Base-by-base conservation (phyloP, 2,329 filamentous ascomycete genomes). In the Zasmidium angulare region DNA sequence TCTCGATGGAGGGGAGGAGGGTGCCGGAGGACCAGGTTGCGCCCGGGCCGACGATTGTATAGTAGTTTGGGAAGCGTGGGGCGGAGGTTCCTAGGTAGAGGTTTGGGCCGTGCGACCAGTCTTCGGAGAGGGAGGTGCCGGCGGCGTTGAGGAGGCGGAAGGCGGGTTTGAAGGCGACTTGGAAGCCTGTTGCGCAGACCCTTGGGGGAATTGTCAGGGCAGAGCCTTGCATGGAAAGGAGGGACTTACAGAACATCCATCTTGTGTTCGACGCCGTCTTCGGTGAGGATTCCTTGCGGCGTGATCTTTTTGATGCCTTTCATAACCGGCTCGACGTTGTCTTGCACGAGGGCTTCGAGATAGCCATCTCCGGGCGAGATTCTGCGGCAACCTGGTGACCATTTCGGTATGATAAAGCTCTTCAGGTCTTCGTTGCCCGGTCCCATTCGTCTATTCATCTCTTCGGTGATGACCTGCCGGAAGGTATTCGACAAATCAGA, bases 281-380 rank as follows among this genome's bases (percentile, higher is more conserved):
- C 52, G 46, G 68, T 68, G 19, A 59, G 57, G 49, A 73, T 68
- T 4, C 71, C 71, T 2, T 50, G 61, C 2, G 64, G 64, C 2
- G 71, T 71, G 50, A 78, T 73, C 22, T 69, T 65, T 24, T 65
- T 60, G 55, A 81, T 77, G 2, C 66, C 69, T 20, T 72, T 73
- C 46, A 71, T 73, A 11, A 79, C 71, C 1, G 74, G 70, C n/a
- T 22, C 19, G 2, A 82, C 79, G 50, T 84, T 82, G 14, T 74
- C 71, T 55, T 76, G 60, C 1, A 70, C 68, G 46, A 81, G 68
- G 77, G 80, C 76, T 66, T 82, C 78, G n/a, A 83, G 76, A 62
- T 80, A 83, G 1, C 80, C 80, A 29, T 78, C 77, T 0, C 80
- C 81, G 0, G 81, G 81, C 0, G 81, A 81, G 19, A 81, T 65